Evolutionary conservation across 78 protist genomes (phyloP), one percentile per base, ranked within the genome.

Genomic region (Speleostelium caveatum): DNA sequence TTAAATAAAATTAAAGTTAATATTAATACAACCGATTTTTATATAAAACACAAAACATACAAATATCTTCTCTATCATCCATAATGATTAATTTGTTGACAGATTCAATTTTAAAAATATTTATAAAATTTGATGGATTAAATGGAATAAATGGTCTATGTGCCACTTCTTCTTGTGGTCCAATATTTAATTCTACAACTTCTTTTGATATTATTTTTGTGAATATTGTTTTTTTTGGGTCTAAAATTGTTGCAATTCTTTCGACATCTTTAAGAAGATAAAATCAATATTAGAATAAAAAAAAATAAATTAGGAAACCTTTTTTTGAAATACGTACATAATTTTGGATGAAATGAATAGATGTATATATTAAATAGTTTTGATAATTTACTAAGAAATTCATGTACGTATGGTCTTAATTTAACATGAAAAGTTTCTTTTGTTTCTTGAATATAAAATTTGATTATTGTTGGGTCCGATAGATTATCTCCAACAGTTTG

Each of bases 61-160:
- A n/a, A n/a, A 83, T 35, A 83, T 83, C 91, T n/a, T 83, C 91
- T 36, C 91, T 63, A 41, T 83, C 91, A 69, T 83, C 91, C 19
- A 83, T 21, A 41, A 83, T 32, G 1, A 69, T 66, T n/a, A 83
- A 10, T 30, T 51, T 53, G 28, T 69, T 74, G 1, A 10, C 7
- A 21, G 71, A 21, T n/a, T 67, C 77, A 49, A 83, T 56, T 28
- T 83, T 67, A 42, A 83, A 83, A 38, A 83, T 59, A 24, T 71
- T 83, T 3, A 71, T 14, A 56, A 83, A 68, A 39, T 83, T 58
- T 33, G 61, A 42, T 19, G 53, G 33, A 41, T 73, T 83, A 39
- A 67, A 83, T 22, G 66, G 72, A 26, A 74, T 41, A 30, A 24
- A 69, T 14, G 91, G 91, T 83, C 58, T 51, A 53, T n/a, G n/a